Evolutionary conservation across 305 asterid genomes (phyloP).

Genomic region (Fraxinus paxiana): DNA sequence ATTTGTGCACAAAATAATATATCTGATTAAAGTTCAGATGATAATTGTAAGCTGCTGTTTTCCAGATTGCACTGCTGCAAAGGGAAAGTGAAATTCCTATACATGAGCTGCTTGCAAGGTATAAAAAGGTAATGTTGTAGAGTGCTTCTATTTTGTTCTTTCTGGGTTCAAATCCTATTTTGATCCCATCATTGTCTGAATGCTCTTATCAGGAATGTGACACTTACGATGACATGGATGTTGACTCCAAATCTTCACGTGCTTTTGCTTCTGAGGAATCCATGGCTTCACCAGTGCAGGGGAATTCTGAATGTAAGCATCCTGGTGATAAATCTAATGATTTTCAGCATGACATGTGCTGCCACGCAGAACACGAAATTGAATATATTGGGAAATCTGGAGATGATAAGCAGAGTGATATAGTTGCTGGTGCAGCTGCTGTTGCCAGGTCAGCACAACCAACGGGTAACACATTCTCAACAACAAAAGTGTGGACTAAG

Average conservation of each 20-base stretch:
- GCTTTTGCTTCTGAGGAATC: conserved; percentile 63
- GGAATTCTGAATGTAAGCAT: conserved; percentile 36
- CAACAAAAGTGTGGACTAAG: conserved; percentile 92
- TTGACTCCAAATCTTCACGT: conserved; percentile 40
- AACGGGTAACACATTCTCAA: conserved; percentile 92
- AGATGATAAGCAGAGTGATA: conserved; percentile 63
- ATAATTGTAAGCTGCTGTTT: conserved; percentile 29
- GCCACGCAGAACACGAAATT: conserved; percentile 45
- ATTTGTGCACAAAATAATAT: conserved; percentile 20
- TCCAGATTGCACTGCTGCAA: conserved; percentile 83
- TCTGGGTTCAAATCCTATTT: conserved; percentile 17
- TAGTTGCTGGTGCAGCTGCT: conserved; percentile 98
- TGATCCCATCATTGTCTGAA: conserved; percentile 28
- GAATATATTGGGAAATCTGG: conserved; percentile 48
- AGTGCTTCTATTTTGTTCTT: conserved; percentile 21
- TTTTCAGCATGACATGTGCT: conserved; percentile 32
- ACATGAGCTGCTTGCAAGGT: conserved; percentile 90
- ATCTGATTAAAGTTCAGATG: conserved; percentile 23
- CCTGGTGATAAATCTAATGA: conserved; percentile 45
- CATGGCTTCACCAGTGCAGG: conserved; percentile 37
- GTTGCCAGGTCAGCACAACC: conserved; percentile 99
- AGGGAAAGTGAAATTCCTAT: conserved; percentile 84
- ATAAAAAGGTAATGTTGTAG: conserved; percentile 73
- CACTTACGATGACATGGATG: conserved; percentile 41
- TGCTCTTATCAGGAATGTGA: conserved; percentile 46